phyloP scores from a whole-genome alignment of 352 stramenopile genomes.

The Globisporangium camurandrum region DNA sequence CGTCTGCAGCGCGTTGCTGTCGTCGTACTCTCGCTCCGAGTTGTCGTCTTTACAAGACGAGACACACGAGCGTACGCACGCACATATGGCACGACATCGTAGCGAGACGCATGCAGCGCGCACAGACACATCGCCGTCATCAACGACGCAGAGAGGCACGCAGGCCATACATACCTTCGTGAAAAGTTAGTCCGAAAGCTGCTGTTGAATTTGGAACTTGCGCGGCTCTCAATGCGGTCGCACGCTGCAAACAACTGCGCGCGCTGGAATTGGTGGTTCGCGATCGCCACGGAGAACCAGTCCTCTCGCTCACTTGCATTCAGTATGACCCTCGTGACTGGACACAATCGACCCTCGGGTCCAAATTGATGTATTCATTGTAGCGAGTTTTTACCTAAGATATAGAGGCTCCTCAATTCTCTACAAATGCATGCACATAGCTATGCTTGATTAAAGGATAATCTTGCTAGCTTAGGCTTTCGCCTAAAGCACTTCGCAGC shows the following conservation, averaged over 20 bases:
- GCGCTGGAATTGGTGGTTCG: conserved; percentile 73
- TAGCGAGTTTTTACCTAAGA: too few relatives aligned
- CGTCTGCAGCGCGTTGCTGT: too few relatives aligned
- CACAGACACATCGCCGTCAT: not conserved
- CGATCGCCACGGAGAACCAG: conserved; percentile 69
- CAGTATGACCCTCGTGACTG: conserved; percentile 43
- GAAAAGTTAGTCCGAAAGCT: conserved; percentile 80
- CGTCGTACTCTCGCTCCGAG: too few relatives aligned
- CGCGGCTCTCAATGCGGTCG: conserved; percentile 29
- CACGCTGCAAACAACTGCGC: conserved; percentile 11
- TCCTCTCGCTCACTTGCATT: conserved; percentile 48
- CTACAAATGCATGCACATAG: too few relatives aligned
- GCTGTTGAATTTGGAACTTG: conserved; percentile 88
- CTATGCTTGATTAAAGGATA: too few relatives aligned
- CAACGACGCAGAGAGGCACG: not conserved
- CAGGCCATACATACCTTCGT: conserved; percentile 40
- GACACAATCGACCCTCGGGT: conserved; percentile 9
- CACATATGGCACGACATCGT: not conserved
- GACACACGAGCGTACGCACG: not conserved
- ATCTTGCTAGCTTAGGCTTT: too few relatives aligned
- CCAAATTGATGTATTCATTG: too few relatives aligned
- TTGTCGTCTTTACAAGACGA: too few relatives aligned
- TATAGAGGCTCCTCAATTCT: too few relatives aligned
- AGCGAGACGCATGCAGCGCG: too few relatives aligned
- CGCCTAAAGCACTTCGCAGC: too few relatives aligned